These are phyloP conservation scores for Bacidia rubella DNA, from an alignment of 495 filamentous ascomycete species.

Conservation along the genomic window DNA sequence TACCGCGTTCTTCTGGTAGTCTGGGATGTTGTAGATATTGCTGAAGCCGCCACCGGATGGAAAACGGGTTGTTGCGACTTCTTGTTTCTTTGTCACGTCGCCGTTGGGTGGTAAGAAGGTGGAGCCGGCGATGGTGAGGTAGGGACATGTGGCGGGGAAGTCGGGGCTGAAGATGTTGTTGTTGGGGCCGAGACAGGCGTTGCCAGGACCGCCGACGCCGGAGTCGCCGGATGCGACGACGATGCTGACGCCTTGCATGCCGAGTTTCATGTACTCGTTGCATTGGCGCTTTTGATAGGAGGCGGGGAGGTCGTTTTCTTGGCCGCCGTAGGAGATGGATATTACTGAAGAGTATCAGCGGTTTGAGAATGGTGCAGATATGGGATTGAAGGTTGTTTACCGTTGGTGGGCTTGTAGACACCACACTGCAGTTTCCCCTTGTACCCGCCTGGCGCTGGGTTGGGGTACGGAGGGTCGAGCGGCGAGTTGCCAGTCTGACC, in stretches of 20 bases:
- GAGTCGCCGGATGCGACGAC: slow-evolving; percentile 48
- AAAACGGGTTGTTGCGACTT: slow-evolving; percentile 31
- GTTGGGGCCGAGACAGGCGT: slow-evolving; percentile 21
- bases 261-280: slow-evolving; percentile 52
- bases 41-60: slow-evolving; percentile 53
- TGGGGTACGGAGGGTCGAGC: slow-evolving; percentile 38
- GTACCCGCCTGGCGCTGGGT: slow-evolving; percentile 36
- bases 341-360: no score
- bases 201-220: slow-evolving; percentile 36
- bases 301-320: slow-evolving; percentile 37
- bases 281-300: slow-evolving; percentile 43
- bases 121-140: slow-evolving; percentile 36
- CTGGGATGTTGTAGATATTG: slow-evolving; percentile 47
- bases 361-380: no score
- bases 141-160: slow-evolving; percentile 40
- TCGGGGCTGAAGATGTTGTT: slow-evolving; percentile 33
- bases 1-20: slow-evolving; percentile 43
- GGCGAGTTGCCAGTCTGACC: slow-evolving; percentile 30
- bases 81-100: slow-evolving; percentile 23
- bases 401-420: slow-evolving; percentile 37
- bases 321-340: slow-evolving; percentile 44
- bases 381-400: no score
- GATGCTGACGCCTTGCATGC: slow-evolving; percentile 47
- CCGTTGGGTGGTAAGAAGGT: slow-evolving; percentile 30
- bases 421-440: slow-evolving; percentile 48